Conservation (phyloP, 495 filamentous ascomycete species). For the Aspergillus heteromorphus region DNA sequence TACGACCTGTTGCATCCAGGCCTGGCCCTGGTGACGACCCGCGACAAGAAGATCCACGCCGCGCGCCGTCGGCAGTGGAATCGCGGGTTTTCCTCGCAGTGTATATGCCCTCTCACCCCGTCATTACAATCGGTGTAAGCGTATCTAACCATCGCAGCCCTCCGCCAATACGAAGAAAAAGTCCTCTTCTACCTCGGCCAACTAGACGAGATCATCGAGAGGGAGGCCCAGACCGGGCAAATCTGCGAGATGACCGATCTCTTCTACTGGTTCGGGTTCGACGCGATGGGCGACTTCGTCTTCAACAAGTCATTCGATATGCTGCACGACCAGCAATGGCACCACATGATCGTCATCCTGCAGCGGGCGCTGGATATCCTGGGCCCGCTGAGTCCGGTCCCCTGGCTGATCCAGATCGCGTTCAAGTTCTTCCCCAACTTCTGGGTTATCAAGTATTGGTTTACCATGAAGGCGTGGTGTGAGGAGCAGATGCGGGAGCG, state of each 20-base stretch:
- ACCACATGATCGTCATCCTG: slow-evolving; percentile 9
- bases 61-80: too few relatives aligned
- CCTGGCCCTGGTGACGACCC: too few relatives aligned
- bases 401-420: slow-evolving; percentile 31
- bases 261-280: slow-evolving; percentile 17
- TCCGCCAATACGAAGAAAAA: slow-evolving; percentile 21
- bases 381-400: slow-evolving; percentile 24
- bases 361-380: slow-evolving; percentile 15
- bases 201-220: slow-evolving; percentile 9
- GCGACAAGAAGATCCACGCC: too few relatives aligned
- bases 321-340: slow-evolving; percentile 23
- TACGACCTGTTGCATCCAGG: too few relatives aligned
- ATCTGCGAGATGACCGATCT: slow-evolving; percentile 6
- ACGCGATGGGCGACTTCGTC: slow-evolving; percentile 28
- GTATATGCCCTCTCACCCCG: too few relatives aligned
- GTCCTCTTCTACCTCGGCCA: slow-evolving; percentile 22
- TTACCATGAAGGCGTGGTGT: slow-evolving; percentile 13
- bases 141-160: slow-evolving; percentile 10
- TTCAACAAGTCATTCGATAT: slow-evolving; percentile 37
- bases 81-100: too few relatives aligned
- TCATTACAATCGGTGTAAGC: too few relatives aligned
- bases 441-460: slow-evolving; percentile 12
- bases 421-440: slow-evolving; percentile 15
- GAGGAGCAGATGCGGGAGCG: slow-evolving; percentile 9
- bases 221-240: not conserved